Evolutionary conservation across 768 basidiomycete genomes (phyloP).

Genomic region (Dendrothele bispora): DNA sequence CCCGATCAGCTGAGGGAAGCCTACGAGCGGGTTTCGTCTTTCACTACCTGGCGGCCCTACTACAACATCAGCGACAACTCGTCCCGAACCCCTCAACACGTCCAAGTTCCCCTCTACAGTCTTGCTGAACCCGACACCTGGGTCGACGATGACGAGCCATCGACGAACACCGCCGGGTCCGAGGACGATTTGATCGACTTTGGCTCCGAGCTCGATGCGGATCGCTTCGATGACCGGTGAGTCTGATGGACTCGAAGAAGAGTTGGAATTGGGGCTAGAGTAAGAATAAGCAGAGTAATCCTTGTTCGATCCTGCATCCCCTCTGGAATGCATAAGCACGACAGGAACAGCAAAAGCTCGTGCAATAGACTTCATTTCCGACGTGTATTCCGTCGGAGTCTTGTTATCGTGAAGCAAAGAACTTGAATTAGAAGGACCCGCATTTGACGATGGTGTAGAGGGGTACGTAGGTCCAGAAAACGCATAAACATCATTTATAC

Average conservation of each 20-base stretch:
- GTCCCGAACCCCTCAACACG: slow-evolving; percentile 53
- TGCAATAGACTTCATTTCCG: slow-evolving; percentile 65
- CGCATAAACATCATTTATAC: slow-evolving; percentile 91
- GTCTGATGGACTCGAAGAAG: too few relatives aligned
- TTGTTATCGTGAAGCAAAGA: too few relatives aligned
- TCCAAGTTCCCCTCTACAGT: slow-evolving; percentile 70
- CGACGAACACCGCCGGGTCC: slow-evolving; percentile 73
- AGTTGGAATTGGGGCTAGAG: too few relatives aligned
- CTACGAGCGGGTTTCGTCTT: slow-evolving; percentile 48
- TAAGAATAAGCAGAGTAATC: slow-evolving; percentile 51
- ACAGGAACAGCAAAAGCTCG: slow-evolving; percentile 72
- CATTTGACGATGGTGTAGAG: too few relatives aligned
- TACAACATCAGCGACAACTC: slow-evolving; percentile 41
- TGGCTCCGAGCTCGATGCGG: slow-evolving; percentile 65
- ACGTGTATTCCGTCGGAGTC: slow-evolving; percentile 42
- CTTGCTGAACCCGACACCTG: slow-evolving; percentile 96
- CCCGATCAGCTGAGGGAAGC: slow-evolving; percentile 73
- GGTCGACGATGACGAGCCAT: slow-evolving; percentile 90
- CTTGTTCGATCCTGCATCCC: slow-evolving; percentile 77
- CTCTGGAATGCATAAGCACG: slow-evolving; percentile 92
- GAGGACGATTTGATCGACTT: slow-evolving; percentile 62
- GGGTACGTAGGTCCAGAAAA: slow-evolving; percentile 79
- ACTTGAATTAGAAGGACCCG: too few relatives aligned
- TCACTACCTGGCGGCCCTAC: slow-evolving; percentile 26
- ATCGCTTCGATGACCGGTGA: slow-evolving; percentile 67